Base-by-base conservation (phyloP, 1,284 basidiomycete genomes). In the Retiboletus flavoniger region DNA sequence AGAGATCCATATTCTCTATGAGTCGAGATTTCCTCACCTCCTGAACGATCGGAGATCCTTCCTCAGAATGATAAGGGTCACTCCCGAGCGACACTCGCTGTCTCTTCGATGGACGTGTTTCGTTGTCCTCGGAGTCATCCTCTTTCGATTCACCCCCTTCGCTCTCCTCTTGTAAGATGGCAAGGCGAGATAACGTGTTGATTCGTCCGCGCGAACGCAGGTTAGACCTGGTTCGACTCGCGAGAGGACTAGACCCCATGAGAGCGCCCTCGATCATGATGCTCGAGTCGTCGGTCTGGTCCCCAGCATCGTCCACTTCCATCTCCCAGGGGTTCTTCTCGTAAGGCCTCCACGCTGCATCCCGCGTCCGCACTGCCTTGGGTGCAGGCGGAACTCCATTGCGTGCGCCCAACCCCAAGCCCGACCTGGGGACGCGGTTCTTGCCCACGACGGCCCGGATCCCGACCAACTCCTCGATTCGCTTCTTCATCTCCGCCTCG, bases 401-500 rank as follows among this genome's bases (percentile, higher is more conserved):
- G 17, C 59, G 53, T 2, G 50, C 4, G 24, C 32, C 21, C 35
- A 64, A 41, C n/a, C 61, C 63, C 44, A 68, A 45, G 2, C 55
- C 56, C 3, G 26, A 46, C 28, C 41, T 56, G 2, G 63, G 48
- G 19, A 57, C 51, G n/a, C 60, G 66, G 42, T 59, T 65, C 55
- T 63, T 70, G 40, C 66, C 63, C 39, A 56, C 57, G 16, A 63
- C 47, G 4, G 58, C 51, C 4, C 75, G 70, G n/a, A 83, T 72
- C 0, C 82, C 81, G 38, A 84, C 81, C 47, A 82, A 55, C 34
- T 75, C 64, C 60, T 83, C 82, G 57, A 84, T 76, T 6, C 72
- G 70, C 51, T 71, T 66, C 42, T 77, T 75, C 57, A 84, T 78
- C 53, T 71, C 70, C 4, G 61, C 62, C 42, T 75, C 75, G 13